These are phyloP conservation scores for Waltergamsia citrina DNA, from an alignment of 2,329 filamentous ascomycete genomes.

Conservation along the genomic window DNA sequence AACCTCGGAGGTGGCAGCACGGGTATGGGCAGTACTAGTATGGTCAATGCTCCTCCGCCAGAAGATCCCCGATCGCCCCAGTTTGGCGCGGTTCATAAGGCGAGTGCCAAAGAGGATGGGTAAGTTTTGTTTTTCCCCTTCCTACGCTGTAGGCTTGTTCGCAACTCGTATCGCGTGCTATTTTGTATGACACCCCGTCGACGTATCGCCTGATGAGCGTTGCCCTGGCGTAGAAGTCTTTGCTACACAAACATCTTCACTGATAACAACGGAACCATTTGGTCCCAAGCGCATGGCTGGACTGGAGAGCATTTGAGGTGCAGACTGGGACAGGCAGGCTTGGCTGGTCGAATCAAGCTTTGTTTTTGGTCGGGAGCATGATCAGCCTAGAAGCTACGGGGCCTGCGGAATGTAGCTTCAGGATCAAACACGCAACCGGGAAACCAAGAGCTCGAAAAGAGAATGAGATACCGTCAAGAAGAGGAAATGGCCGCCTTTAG, in stretches of 20 bases:
- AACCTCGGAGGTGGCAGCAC: conserved; percentile 38
- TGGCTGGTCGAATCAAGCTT: conserved; percentile 17
- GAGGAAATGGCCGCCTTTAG: background rate
- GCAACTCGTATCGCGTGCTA: too few species aligned
- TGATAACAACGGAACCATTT: too few species aligned
- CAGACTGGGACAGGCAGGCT: background rate
- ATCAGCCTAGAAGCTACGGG: conserved; percentile 24
- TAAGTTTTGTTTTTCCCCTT: conserved; percentile 26
- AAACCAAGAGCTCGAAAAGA: background rate
- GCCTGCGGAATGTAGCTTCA: too few species aligned
- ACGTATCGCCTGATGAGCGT: background rate
- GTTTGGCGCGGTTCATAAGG: conserved; percentile 34
- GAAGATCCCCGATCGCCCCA: conserved; percentile 20
- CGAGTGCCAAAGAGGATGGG: conserved; percentile 52
- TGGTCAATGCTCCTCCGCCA: too few species aligned
- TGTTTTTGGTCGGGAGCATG: conserved; percentile 23
- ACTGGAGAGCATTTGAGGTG: too few species aligned
- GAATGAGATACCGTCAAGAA: background rate
- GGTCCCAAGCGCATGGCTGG: too few species aligned
- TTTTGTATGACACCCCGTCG: background rate
- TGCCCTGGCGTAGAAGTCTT: too few species aligned
- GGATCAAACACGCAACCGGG: background rate
- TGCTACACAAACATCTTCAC: too few species aligned
- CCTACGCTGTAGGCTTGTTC: too few species aligned
- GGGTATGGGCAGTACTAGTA: conserved; percentile 12